phyloP scores from a whole-genome alignment of 2,329 filamentous ascomycete genomes.

The Fusarium sp. region DNA sequence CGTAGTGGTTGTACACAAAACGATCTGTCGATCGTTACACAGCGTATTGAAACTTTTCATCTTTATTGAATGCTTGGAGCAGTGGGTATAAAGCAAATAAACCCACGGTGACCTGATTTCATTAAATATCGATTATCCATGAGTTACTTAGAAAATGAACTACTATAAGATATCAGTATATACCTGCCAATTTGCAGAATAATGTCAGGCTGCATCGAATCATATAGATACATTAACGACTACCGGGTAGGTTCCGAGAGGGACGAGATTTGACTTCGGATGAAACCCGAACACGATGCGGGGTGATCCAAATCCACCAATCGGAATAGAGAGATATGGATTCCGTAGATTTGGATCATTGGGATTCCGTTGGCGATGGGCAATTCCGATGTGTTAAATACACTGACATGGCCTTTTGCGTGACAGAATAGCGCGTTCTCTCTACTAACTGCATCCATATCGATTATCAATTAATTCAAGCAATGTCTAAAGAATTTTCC shows the following conservation, averaged over 20 bases:
- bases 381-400: neutral
- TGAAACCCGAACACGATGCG: neutral
- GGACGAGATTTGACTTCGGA: neutral
- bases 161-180: too few species aligned
- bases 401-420: neutral
- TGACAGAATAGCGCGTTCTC: accelerated
- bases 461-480: accelerated
- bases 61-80: too few species aligned
- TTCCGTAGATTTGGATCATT: neutral
- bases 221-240: accelerated
- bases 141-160: too few species aligned
- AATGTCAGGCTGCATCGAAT: too few species aligned
- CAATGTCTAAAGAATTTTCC: conserved; percentile 42
- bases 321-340: neutral
- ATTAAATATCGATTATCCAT: too few species aligned
- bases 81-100: too few species aligned
- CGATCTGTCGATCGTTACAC: too few species aligned
- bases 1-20: too few species aligned
- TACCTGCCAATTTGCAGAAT: accelerated
- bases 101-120: too few species aligned
- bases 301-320: neutral
- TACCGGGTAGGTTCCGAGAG: neutral
- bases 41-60: too few species aligned
- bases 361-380: neutral
- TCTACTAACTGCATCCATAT: accelerated